phyloP scores from a whole-genome alignment of 352 stramenopile genomes.

The Phytophthora citrophthora region DNA sequence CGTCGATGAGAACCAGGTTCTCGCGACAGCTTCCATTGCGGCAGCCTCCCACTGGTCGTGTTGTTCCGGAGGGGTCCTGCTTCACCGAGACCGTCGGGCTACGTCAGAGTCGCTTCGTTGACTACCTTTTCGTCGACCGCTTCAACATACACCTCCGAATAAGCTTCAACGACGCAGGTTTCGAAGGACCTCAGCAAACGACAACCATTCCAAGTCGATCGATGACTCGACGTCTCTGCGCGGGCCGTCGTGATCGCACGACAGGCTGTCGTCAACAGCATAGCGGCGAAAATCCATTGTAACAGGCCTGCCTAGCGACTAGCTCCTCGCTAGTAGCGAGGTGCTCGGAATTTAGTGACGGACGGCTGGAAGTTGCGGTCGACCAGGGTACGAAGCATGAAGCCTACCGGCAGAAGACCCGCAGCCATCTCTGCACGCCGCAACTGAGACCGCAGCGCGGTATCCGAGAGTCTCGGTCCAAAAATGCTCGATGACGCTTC shows the following conservation, averaged over 20 bases:
- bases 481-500: conserved; percentile 18
- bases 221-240: conserved; percentile 19
- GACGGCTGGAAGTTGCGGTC: neutral
- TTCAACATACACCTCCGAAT: conserved; percentile 22
- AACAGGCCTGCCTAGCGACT: too few relatives aligned
- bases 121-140: conserved; percentile 1
- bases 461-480: neutral
- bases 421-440: conserved; percentile 12
- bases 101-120: too few relatives aligned
- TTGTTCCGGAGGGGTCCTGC: conserved; percentile 6
- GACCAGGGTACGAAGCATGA: too few relatives aligned
- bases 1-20: neutral
- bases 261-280: neutral
- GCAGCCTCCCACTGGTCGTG: neutral
- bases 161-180: neutral
- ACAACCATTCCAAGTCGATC: neutral
- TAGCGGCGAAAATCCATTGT: too few relatives aligned
- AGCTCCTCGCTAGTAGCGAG: too few relatives aligned
- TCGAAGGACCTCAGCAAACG: neutral
- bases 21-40: conserved; percentile 7
- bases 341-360: too few relatives aligned
- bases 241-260: conserved; percentile 24
- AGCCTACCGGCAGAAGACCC: too few relatives aligned
- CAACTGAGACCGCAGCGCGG: conserved; percentile 15
- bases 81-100: conserved; percentile 7